A percentile compares a stretch with the other conserved stretches of the same genome.
These are phyloP conservation scores for Globisporangium barbulae DNA, from an alignment of 352 stramenopile genomes.

Conservation along the genomic window DNA sequence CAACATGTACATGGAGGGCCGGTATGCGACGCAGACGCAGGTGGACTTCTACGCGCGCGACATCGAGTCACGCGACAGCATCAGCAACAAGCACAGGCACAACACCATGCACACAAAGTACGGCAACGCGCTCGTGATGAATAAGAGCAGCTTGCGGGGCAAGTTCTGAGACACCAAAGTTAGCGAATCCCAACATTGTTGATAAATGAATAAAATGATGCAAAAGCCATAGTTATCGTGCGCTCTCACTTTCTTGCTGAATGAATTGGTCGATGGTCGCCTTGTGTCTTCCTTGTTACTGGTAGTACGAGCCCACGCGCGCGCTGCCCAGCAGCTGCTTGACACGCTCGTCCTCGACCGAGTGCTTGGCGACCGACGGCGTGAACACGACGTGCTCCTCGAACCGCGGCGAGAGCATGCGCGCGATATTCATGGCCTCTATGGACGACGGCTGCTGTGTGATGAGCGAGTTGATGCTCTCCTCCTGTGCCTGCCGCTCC, in stretches of 20 bases:
- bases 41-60: constrained; percentile 60
- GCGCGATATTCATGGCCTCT: constrained; percentile 77
- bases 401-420: constrained; percentile 74
- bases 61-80: constrained; percentile 40
- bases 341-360: constrained; percentile 52
- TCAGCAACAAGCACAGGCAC: constrained; percentile 42
- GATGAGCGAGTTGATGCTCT: constrained; percentile 57
- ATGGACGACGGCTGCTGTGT: constrained; percentile 72
- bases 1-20: constrained; percentile 46
- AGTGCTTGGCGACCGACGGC: constrained; percentile 49
- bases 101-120: constrained; percentile 67
- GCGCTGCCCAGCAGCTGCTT: constrained; percentile 52
- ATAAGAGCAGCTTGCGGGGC: constrained; percentile 54
- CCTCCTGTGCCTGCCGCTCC: constrained; percentile 38
- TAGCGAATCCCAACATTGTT: background rate
- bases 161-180: constrained; percentile 31
- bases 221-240: constrained; percentile 1
- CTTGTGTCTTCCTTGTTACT: constrained; percentile 23
- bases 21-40: constrained; percentile 55
- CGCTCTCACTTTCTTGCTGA: background rate
- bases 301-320: constrained; percentile 63
- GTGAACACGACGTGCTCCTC: constrained; percentile 54
- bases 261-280: background rate
- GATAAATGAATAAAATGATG: background rate
- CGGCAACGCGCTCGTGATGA: constrained; percentile 50